phyloP scores from a whole-genome alignment of 2,329 filamentous ascomycete species.

The Cytospora chrysosperma region DNA sequence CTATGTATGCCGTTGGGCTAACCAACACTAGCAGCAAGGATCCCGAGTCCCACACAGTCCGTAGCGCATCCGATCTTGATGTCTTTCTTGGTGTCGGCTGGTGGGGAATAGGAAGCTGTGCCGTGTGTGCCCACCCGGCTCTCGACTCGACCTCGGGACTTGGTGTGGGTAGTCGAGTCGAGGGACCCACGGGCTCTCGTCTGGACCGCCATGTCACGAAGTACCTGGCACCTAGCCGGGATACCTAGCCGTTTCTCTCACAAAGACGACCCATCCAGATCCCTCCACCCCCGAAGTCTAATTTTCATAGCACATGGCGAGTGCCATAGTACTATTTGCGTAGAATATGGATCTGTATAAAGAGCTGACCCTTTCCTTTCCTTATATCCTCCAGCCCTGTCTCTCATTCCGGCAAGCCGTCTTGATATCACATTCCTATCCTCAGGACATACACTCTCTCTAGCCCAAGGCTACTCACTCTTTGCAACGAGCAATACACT shows the following conservation, averaged over 20 bases:
- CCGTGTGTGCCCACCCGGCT: slow-evolving; percentile 7
- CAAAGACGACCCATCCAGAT: slow-evolving; percentile 15
- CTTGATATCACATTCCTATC: slow-evolving; percentile 16
- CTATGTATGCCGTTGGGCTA: not conserved
- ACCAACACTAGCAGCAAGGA: not conserved
- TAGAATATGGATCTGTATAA: slow-evolving; percentile 15
- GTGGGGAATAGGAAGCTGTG: slow-evolving; percentile 7
- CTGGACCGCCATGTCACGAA: slow-evolving; percentile 14
- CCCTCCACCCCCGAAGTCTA: not conserved
- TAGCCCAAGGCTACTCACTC: slow-evolving; percentile 21
- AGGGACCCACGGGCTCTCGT: slow-evolving; percentile 9
- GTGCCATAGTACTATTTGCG: not conserved
- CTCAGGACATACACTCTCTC: slow-evolving; percentile 16
- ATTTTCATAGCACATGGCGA: not conserved
- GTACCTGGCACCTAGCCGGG: slow-evolving; percentile 16
- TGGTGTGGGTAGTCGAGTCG: slow-evolving; percentile 6
- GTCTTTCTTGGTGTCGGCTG: slow-evolving; percentile 5
- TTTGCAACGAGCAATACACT: slow-evolving; percentile 19
- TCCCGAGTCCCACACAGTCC: not conserved
- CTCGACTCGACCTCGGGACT: slow-evolving; percentile 1
- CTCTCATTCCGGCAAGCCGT: slow-evolving; percentile 20
- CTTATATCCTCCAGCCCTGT: not conserved
- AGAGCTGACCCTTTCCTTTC: not conserved
- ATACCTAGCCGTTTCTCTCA: slow-evolving; percentile 16
- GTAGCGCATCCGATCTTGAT: slow-evolving; percentile 12